Conservation (phyloP, 208 protist species). For the Zelonia costaricensis region DNA sequence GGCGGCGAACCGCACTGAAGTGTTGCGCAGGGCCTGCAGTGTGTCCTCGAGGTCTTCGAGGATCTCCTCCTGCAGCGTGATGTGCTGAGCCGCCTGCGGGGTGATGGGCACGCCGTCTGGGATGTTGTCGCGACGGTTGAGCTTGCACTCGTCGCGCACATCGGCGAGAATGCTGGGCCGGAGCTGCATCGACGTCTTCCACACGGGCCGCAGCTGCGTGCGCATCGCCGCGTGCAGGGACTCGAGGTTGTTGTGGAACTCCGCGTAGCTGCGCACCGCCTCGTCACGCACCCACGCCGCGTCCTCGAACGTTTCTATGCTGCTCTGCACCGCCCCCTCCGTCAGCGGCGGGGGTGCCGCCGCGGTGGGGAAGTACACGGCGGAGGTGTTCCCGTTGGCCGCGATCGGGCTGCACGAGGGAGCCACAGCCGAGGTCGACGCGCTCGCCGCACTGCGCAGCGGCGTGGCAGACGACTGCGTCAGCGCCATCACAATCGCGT, state of each 20-base stretch:
- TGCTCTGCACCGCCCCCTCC: constrained; percentile 65
- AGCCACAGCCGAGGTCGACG: not conserved
- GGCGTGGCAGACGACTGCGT: constrained; percentile 11
- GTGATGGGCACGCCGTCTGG: constrained; percentile 55
- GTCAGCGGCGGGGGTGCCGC: constrained; percentile 30
- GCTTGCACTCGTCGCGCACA: constrained; percentile 28
- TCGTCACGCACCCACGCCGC: constrained; percentile 64
- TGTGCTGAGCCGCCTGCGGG: constrained; percentile 16
- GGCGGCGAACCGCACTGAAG: constrained; percentile 78
- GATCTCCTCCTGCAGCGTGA: constrained; percentile 49
- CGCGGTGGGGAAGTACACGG: not conserved
- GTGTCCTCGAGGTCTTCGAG: constrained; percentile 43
- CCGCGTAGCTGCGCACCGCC: constrained; percentile 71
- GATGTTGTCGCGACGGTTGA: constrained; percentile 42
- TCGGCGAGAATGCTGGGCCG: constrained; percentile 39
- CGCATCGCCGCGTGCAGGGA: constrained; percentile 47
- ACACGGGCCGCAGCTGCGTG: constrained; percentile 56
- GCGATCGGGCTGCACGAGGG: not conserved
- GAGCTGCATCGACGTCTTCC: constrained; percentile 74
- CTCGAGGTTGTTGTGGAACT: constrained; percentile 88
- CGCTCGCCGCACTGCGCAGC: not conserved
- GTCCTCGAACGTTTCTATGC: constrained; percentile 80
- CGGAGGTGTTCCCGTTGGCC: not conserved
- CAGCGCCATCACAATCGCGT: constrained; percentile 58
- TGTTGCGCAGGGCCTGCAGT: constrained; percentile 40